Evolutionary conservation across 2,329 filamentous ascomycete genomes (phyloP), one percentile per base, ranked within the genome.

Genomic region (Colletotrichum lindemuthianum): DNA sequence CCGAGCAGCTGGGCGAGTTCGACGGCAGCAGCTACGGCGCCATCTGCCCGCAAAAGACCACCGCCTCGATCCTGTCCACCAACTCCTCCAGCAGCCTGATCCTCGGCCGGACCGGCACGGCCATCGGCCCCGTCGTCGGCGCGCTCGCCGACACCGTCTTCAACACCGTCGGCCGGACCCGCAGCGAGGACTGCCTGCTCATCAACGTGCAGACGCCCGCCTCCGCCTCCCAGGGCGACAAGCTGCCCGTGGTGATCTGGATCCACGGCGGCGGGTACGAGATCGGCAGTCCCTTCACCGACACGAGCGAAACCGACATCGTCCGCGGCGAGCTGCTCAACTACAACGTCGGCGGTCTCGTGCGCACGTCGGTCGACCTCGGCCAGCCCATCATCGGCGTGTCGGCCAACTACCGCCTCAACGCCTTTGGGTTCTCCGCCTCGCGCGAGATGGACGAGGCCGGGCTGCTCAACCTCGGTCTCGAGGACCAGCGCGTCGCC

Each of bases 361-460:
- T 82, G 16, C 68, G 6, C 68, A 72, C 12, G 74, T 76, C 2
- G 66, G 82, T 60, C 47, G 71, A 8, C 66, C 77, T 82, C 36
- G 80, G 79, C 16, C 84, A 88, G 70, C 84, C 86, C 0, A 81
- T 91, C 54, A 78, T 92, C 37, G 87, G 86, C 50, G 88, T 91
- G 0, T 81, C 84, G 0, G 84, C 90, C 65, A 90, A 90, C 71
- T 90, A 91, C 74, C 84, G 87, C 0, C 76, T 89, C 2, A 84
- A 82, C n/a, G 86, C 83, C 0, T 71, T 74, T 41, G 63, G 63
- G 1, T 66, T 66, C 43, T 54, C 52, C 8, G 58, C 51, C 0
- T 49, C 59, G 13, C 45, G 16, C 4, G 60, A 64, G 43, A 44
- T 64, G 36, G 37, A 41, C 8, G 41, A 44, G 33, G 52, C 15